A percentile compares a stretch with the other conserved stretches of the same genome.
phyloP scores from a whole-genome alignment of 192 early-diverging fungal genomes.

The Backusella parvicylindrica region DNA sequence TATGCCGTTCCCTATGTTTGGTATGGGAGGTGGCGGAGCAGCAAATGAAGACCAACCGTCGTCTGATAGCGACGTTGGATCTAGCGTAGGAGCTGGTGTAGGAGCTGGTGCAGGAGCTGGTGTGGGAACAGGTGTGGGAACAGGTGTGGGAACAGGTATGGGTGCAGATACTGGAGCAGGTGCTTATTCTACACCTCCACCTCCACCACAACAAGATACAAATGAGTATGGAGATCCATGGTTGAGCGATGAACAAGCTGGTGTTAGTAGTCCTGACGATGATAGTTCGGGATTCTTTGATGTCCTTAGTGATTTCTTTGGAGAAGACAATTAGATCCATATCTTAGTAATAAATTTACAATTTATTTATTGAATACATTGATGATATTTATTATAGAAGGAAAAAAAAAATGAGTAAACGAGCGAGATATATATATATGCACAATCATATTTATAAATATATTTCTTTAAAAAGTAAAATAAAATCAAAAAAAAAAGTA shows the following conservation, averaged over 20 bases:
- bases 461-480: not conserved
- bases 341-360: too few relatives aligned
- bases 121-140: not conserved
- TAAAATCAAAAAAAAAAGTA: not conserved
- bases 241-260: conserved; percentile 29
- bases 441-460: not conserved
- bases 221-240: conserved; percentile 43
- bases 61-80: conserved; percentile 17
- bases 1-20: conserved; percentile 41
- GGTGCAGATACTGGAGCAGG: not conserved
- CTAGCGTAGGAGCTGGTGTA: conserved; percentile 17
- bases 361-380: not conserved
- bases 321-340: not conserved
- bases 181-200: conserved; percentile 2
- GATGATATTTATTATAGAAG: too few relatives aligned
- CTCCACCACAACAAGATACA: conserved; percentile 1
- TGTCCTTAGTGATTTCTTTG: conserved; percentile 16
- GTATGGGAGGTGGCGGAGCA: conserved; percentile 35
- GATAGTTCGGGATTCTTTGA: conserved; percentile 28
- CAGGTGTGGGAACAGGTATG: not conserved
- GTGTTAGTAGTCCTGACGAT: conserved; percentile 16
- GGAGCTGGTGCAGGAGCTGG: conserved; percentile 22
- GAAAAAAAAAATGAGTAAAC: not conserved
- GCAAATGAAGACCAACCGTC: conserved; percentile 11
- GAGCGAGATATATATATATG: not conserved